These are phyloP conservation scores for Tremella yokohamensis DNA, from an alignment of 768 basidiomycete genomes.

Conservation along the genomic window DNA sequence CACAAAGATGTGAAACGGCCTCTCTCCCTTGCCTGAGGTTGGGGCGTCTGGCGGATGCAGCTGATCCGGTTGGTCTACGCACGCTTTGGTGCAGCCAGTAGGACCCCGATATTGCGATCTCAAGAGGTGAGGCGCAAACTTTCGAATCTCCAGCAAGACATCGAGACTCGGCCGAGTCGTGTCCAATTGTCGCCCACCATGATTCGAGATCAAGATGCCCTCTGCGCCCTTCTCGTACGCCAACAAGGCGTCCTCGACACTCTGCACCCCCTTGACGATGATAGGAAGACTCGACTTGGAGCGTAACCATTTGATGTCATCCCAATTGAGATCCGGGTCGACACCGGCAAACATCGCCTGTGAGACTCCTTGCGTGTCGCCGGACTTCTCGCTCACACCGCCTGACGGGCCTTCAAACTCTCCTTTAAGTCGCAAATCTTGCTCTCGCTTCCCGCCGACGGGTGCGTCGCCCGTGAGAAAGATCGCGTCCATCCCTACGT, in stretches of 20 bases:
- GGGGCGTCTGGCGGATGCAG: conserved; percentile 15
- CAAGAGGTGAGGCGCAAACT: conserved; percentile 37
- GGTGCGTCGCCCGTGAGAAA: conserved; percentile 88
- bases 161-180: conserved; percentile 35
- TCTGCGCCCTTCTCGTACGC: conserved; percentile 80
- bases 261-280: conserved; percentile 57
- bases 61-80: conserved; percentile 11
- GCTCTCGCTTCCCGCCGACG: conserved; percentile 66
- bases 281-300: conserved; percentile 59
- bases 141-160: conserved; percentile 42
- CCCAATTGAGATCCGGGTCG: conserved; percentile 10
- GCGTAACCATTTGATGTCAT: conserved; percentile 41
- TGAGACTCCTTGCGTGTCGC: conserved; percentile 41
- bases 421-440: conserved; percentile 43
- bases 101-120: conserved; percentile 33
- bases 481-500: conserved; percentile 77
- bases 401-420: conserved; percentile 23
- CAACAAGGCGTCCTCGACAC: conserved; percentile 69
- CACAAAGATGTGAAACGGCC: conserved; percentile 31
- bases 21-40: conserved; percentile 3
- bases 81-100: conserved; percentile 20
- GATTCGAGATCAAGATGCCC: conserved; percentile 63
- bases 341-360: conserved; percentile 46
- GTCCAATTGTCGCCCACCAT: conserved; percentile 61
- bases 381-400: conserved; percentile 12